These are phyloP conservation scores for Scheffersomyces spartinae DNA, from an alignment of 805 yeast species.

Conservation along the genomic window DNA sequence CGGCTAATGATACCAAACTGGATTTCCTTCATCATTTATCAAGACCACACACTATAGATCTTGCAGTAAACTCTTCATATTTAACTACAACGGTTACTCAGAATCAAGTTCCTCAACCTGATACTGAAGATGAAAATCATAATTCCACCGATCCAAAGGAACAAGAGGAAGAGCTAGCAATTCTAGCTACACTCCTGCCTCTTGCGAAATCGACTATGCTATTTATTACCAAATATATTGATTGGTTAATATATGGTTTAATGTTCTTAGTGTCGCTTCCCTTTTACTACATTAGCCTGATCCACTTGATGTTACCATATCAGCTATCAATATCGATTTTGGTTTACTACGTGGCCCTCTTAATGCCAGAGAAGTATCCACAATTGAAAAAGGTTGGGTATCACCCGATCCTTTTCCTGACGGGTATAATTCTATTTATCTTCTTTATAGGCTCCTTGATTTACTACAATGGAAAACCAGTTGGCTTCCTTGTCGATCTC, in stretches of 20 bases:
- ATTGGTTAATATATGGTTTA: slow-evolving; percentile 38
- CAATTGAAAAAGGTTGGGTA: slow-evolving; percentile 36
- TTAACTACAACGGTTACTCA: too few relatives aligned
- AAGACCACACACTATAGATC: too few relatives aligned
- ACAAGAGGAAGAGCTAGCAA: too few relatives aligned
- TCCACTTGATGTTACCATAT: slow-evolving; percentile 47
- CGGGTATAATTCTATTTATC: slow-evolving; percentile 50
- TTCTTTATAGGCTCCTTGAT: slow-evolving; percentile 52
- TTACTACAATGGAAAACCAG: slow-evolving; percentile 22
- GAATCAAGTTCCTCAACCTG: too few relatives aligned
- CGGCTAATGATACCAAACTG: too few relatives aligned
- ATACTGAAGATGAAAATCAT: too few relatives aligned
- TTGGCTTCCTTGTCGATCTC: slow-evolving; percentile 41
- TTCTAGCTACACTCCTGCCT: too few relatives aligned
- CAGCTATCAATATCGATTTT: slow-evolving; percentile 52
- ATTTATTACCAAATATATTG: slow-evolving; percentile 37
- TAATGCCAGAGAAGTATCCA: slow-evolving; percentile 34
- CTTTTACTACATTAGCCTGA: slow-evolving; percentile 36
- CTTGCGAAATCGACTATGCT: too few relatives aligned
- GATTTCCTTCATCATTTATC: not conserved
- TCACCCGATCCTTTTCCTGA: slow-evolving; percentile 64
- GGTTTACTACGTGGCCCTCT: slow-evolving; percentile 39
- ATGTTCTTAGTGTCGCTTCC: slow-evolving; percentile 48
- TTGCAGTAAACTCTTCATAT: too few relatives aligned
- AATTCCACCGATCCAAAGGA: too few relatives aligned